A percentile compares a stretch with the other conserved stretches of the same genome.
Conservation (phyloP, 192 early-diverging fungal genomes). For the Mortierella antarctica region DNA sequence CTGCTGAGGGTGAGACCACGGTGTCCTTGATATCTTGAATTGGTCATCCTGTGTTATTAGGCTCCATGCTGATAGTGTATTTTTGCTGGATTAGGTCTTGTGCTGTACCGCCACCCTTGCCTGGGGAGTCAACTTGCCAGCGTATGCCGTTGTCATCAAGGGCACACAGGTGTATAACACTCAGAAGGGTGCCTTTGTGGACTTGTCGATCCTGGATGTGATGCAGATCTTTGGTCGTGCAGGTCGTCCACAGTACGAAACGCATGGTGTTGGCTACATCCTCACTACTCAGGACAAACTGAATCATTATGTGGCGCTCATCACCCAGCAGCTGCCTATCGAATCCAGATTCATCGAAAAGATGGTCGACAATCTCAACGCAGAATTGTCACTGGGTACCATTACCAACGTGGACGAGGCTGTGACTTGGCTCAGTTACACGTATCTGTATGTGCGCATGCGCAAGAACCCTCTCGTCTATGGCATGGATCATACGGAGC, state of each 20-base stretch:
- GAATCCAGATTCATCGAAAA: constrained; percentile 91
- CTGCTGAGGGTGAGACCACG: constrained; percentile 63
- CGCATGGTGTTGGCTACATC: constrained; percentile 93
- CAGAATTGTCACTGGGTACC: constrained; percentile 95
- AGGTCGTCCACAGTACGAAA: constrained; percentile 93
- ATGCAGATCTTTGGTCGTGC: constrained; percentile 99
- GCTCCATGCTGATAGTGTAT: neutral
- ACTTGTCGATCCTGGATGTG: constrained; percentile 98
- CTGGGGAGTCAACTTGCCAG: constrained; percentile 99
- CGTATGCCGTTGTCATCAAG: constrained; percentile 98
- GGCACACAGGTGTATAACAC: constrained; percentile 97
- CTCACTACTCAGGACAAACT: constrained; percentile 95
- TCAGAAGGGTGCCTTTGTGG: constrained; percentile 92
- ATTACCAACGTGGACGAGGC: constrained; percentile 97
- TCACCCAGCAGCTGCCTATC: constrained; percentile 97
- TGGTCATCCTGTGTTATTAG: too few species aligned
- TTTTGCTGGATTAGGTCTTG: constrained; percentile 67
- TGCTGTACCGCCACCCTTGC: constrained; percentile 98
- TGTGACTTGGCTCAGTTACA: constrained; percentile 97
- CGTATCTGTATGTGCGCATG: constrained; percentile 97
- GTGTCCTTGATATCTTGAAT: neutral
- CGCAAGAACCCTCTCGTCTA: constrained; percentile 94
- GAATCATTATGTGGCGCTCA: constrained; percentile 90
- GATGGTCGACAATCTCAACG: constrained; percentile 96
- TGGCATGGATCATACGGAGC: constrained; percentile 84